Base-by-base conservation (phyloP, 2,329 filamentous ascomycete genomes). In the Stemphylium vesicarium region DNA sequence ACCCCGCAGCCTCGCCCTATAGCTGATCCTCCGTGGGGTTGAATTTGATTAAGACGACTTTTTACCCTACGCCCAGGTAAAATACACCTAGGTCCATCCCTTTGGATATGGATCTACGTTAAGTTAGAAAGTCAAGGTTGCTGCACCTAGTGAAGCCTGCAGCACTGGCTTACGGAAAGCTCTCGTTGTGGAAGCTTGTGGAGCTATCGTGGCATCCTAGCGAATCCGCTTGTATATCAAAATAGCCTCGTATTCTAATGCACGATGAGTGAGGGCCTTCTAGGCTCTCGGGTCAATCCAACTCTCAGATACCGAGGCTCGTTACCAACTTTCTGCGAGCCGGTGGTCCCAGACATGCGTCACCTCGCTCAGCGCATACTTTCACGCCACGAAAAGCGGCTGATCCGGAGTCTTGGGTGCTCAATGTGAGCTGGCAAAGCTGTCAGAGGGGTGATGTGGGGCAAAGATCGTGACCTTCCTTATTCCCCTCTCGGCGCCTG, bases 301-400 rank as follows among this genome's bases (percentile, higher is more conserved):
- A 6, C 29, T 33, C 13, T 29, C 15, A 35, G 16, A 16, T 37
- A 32, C 24, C 48, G 26, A 20, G 31, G 36, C 39, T 26, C 22
- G 31, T 41, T 53, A 39, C 50, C 37, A 22, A 40, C 16, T 11
- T 18, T 11, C 20, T 40, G 45, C 29, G 11, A 24, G 35, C 39
- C 20, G 38, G 35, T 32, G 33, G 16, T 39, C 20, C 40, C 18
- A 38, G 36, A 33, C 9, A 32, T 15, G 22, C 39, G 18, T 32
- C 31, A 24, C 24, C 29, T 32, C 40, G 26, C 32, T 36, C 13
- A 11, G 15, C 24, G 29, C 46, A 31, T 44, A 24, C 51, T 29
- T 36, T 20, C 13, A 54, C 29, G 39, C 51, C 45, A 53, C 45
- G 9, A 22, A 24, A 26, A 46, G 20, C 35, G 46, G 46, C 36